Evolutionary conservation across 495 filamentous ascomycete species (phyloP), one percentile per base, ranked within the genome.

Genomic region (Venustampulla echinocandica): DNA sequence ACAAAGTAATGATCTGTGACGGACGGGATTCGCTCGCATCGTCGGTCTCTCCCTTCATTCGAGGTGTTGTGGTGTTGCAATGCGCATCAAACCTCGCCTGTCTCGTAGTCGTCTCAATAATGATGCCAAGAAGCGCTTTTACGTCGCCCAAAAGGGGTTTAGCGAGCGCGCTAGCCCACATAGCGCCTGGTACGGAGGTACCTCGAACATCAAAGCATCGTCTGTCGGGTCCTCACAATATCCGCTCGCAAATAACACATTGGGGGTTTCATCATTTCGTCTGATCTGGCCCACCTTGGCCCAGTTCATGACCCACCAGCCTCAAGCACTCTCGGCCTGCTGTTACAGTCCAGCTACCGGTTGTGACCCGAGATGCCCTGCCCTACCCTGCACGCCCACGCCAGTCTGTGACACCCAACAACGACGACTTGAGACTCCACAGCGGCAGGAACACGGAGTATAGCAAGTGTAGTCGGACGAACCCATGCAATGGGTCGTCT

Each of bases 81-180:
- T 30, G 27, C 7, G 7, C 20, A 40, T 35, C 46, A 49, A 42
- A 49, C 37, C 28, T 38, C 46, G 37, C 20, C 24, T 47, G 38
- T 49, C 46, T 49, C 37, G 38, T 42, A 33, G 18, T 42, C 25
- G 35, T 47, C 45, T 47, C 42, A 44, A 35, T 15, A 35, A 6
- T 15, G n/a, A 35, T 10, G 11, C n/a, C 33, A 14, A 10, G 11
- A 35, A 14, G 33, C 33, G 33, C 13, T 14, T 5, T 14, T 15
- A 14, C 33, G 11, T 4, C 5, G 11, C 6, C 13, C 33, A 14
- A 35, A 15, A 35, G 5, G 33, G n/a, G 27, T 7, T 7, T 6
- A 30, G 6, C 15, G 34, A 37, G 15, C 7, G 9, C 37, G 17
- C 5, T 5, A 19, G 18, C 10, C 15, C 34, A 18, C 5, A 7